These are phyloP conservation scores for Blastocystis sp. DNA, from an alignment of 352 stramenopile species.

Conservation along the genomic window DNA sequence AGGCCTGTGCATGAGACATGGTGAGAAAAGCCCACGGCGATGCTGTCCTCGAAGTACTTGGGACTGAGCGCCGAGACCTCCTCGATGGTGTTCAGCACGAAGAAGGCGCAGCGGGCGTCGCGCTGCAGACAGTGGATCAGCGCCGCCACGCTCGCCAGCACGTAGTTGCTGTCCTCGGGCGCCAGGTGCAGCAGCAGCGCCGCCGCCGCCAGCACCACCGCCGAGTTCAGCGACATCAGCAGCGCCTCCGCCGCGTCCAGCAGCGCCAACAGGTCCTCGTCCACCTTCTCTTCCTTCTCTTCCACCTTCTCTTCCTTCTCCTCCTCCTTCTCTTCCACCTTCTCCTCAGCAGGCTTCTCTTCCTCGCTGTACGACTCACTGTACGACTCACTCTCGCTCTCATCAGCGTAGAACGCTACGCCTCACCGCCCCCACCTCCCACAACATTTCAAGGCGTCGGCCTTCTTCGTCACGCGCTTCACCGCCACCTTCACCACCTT, in stretches of 20 bases:
- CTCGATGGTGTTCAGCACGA: constrained; percentile 39
- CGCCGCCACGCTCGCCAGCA: background rate
- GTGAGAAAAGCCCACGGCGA: constrained; percentile 79
- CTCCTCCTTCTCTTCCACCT: too few relatives aligned
- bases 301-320: too few relatives aligned
- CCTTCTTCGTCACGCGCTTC: constrained; percentile 20
- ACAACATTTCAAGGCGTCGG: background rate
- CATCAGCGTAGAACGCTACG: constrained; percentile 16
- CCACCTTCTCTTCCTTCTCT: constrained; percentile 70
- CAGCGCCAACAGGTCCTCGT: constrained; percentile 80
- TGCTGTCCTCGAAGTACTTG: constrained; percentile 79
- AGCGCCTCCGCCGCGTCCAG: constrained; percentile 79
- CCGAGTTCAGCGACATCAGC: constrained; percentile 81
- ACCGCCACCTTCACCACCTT: background rate
- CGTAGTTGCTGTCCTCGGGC: background rate
- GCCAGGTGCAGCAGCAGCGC: constrained; percentile 21
- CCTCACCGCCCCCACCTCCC: background rate
- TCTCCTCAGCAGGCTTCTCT: background rate
- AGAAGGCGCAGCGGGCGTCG: background rate
- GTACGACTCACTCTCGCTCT: background rate
- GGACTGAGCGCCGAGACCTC: constrained; percentile 79
- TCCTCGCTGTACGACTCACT: background rate
- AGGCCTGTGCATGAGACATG: constrained; percentile 79
- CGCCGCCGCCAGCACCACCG: constrained; percentile 77
- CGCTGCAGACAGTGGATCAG: constrained; percentile 16